phyloP scores from a whole-genome alignment of 2,329 filamentous ascomycete genomes.

The Ophiostoma ips region DNA sequence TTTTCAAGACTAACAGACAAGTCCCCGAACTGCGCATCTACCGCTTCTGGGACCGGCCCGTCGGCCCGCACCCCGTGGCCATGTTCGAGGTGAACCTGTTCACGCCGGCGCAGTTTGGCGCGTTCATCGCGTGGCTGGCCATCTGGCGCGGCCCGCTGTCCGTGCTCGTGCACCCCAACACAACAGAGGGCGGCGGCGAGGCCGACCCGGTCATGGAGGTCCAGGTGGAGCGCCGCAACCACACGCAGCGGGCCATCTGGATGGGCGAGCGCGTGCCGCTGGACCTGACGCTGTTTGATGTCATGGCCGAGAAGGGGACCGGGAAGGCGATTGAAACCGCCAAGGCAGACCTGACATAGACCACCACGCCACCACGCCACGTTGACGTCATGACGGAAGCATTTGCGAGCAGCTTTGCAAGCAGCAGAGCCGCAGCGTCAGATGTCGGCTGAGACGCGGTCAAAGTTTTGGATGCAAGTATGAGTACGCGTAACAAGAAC shows the following conservation, averaged over 20 bases:
- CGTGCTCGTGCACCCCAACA: conserved; percentile 73
- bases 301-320: conserved; percentile 13
- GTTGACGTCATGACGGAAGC: too few relatives aligned
- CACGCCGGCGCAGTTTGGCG: conserved; percentile 75
- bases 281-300: conserved; percentile 37
- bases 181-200: conserved; percentile 28
- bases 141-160: conserved; percentile 71
- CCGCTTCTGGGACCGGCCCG: conserved; percentile 56
- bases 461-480: too few relatives aligned
- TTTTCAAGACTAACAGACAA: conserved; percentile 26
- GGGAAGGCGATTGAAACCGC: background rate
- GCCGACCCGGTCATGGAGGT: conserved; percentile 14
- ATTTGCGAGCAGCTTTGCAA: too few relatives aligned
- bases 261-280: conserved; percentile 54
- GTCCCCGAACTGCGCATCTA: conserved; percentile 81
- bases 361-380: too few relatives aligned
- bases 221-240: conserved; percentile 35
- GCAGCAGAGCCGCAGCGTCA: too few relatives aligned
- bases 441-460: too few relatives aligned
- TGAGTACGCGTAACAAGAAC: too few relatives aligned
- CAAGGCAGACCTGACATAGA: background rate
- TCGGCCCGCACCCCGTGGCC: conserved; percentile 69
- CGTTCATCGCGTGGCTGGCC: conserved; percentile 74
- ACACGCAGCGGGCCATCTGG: conserved; percentile 59
- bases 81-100: conserved; percentile 94